Percentiles rank a stretch among this genome's conserved stretches.
Evolutionary conservation across 345 rosid species (phyloP).

Genomic region (Boechera divaricarpa): DNA sequence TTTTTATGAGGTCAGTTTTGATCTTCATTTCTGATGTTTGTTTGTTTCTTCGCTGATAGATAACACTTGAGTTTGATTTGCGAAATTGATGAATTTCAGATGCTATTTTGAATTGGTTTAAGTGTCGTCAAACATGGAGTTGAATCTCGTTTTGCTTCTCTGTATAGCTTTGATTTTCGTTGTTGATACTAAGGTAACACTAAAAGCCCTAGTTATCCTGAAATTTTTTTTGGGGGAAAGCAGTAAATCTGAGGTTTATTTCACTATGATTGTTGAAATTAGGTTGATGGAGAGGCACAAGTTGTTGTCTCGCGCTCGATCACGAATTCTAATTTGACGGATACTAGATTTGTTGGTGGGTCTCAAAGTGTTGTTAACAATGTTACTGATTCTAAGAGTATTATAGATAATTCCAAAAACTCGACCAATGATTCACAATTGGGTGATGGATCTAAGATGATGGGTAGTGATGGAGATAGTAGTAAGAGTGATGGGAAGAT

Average conservation of each 20-base stretch:
- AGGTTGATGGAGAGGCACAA: conserved; percentile 45
- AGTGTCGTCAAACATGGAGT: conserved; percentile 48
- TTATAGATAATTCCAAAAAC: conserved; percentile 21
- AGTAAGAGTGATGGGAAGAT: conserved; percentile 23
- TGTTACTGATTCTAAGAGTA: conserved; percentile 32
- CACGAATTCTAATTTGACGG: conserved; percentile 28
- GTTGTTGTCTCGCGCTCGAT: conserved; percentile 38
- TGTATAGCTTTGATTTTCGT: conserved; percentile 51
- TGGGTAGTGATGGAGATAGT: conserved; percentile 24
- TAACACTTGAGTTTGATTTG: not conserved
- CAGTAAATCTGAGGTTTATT: not conserved
- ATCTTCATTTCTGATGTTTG: not conserved
- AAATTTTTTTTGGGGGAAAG: not conserved
- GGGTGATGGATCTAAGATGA: conserved; percentile 18
- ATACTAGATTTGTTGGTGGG: conserved; percentile 21
- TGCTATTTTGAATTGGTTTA: conserved; percentile 40
- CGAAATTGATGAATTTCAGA: conserved; percentile 22
- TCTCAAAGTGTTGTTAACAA: conserved; percentile 31
- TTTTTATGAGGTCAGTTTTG: conserved; percentile 6
- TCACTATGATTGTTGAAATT: conserved; percentile 11
- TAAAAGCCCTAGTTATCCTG: not conserved
- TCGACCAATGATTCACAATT: not conserved
- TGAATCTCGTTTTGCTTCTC: conserved; percentile 37
- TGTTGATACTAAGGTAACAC: conserved; percentile 53
- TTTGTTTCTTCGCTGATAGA: not conserved